Conservation (phyloP, 768 basidiomycete genomes). For the Lyophyllum shimeji region DNA sequence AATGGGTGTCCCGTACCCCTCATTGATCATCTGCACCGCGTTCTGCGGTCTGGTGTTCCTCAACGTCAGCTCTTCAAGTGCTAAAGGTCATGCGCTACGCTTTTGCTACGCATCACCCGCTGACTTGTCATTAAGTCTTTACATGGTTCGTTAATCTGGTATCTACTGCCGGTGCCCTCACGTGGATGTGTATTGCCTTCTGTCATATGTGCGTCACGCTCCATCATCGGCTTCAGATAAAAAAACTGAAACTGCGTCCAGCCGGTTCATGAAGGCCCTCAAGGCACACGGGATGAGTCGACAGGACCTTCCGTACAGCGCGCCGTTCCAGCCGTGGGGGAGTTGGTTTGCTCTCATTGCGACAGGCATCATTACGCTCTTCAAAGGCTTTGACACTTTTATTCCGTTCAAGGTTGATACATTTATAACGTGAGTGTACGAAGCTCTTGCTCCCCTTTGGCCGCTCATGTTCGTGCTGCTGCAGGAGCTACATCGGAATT, state of each 20-base stretch:
- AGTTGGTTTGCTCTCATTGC: constrained; percentile 57
- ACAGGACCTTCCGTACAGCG: constrained; percentile 47
- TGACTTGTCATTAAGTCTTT: constrained; percentile 42
- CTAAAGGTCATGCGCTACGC: constrained; percentile 39
- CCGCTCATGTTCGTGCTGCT: constrained; percentile 16
- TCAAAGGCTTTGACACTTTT: constrained; percentile 58
- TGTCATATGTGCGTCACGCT: constrained; percentile 54
- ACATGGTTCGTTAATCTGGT: constrained; percentile 50
- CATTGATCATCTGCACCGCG: constrained; percentile 50
- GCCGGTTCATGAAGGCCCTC: constrained; percentile 46
- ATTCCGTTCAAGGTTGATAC: constrained; percentile 51
- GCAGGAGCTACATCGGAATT: constrained; percentile 44
- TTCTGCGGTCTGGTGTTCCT: constrained; percentile 62
- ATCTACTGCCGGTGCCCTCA: constrained; percentile 46
- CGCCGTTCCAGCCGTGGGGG: constrained; percentile 63
- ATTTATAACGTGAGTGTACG: constrained; percentile 54
- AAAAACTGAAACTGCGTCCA: constrained; percentile 10
- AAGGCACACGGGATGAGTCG: constrained; percentile 40
- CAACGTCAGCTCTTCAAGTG: constrained; percentile 49
- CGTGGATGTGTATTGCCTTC: constrained; percentile 53
- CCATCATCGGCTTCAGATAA: neutral
- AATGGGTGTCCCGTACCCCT: constrained; percentile 49
- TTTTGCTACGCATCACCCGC: constrained; percentile 12
- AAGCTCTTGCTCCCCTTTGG: neutral
- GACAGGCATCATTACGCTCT: constrained; percentile 52